These are phyloP conservation scores for Diacronema lutheri DNA, from an alignment of 78 protist species.

Conservation along the genomic window DNA sequence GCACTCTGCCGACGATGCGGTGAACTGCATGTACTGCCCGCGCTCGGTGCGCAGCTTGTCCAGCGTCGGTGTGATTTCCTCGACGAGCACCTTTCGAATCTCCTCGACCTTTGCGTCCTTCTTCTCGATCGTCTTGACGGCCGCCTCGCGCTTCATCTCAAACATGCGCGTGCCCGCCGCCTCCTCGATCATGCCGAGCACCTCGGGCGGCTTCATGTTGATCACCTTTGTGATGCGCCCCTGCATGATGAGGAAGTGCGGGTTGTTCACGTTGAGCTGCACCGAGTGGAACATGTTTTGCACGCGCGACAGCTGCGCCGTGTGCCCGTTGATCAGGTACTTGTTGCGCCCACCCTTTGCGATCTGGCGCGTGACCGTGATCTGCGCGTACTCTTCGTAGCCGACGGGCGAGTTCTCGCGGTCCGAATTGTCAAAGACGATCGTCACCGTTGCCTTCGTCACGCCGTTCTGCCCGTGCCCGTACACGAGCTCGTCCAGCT, in stretches of 20 bases:
- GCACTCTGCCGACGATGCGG: conserved; percentile 37
- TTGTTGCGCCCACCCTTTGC: conserved; percentile 92
- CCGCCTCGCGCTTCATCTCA: conserved; percentile 81
- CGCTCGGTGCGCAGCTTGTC: not conserved
- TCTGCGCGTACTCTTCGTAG: conserved; percentile 78
- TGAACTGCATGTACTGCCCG: conserved; percentile 66
- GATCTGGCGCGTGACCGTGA: conserved; percentile 92
- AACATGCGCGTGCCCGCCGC: conserved; percentile 99
- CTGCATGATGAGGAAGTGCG: conserved; percentile 99
- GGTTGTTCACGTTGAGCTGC: conserved; percentile 98
- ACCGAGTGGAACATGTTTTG: conserved; percentile 94
- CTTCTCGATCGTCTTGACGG: conserved; percentile 82
- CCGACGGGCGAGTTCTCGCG: conserved; percentile 81
- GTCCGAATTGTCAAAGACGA: conserved; percentile 92
- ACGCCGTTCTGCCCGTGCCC: conserved; percentile 97
- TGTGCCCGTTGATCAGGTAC: conserved; percentile 88
- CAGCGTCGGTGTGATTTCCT: conserved; percentile 92
- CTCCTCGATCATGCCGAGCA: conserved; percentile 95
- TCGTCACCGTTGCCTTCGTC: conserved; percentile 84
- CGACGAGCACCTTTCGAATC: conserved; percentile 59
- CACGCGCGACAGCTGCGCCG: conserved; percentile 68
- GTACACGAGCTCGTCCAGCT: conserved; percentile 91
- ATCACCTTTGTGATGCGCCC: conserved; percentile 96
- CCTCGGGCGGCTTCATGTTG: conserved; percentile 97
- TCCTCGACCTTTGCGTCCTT: conserved; percentile 84